Conservation (phyloP, 2,329 filamentous ascomycete species). For the Verticillium alfalfae region DNA sequence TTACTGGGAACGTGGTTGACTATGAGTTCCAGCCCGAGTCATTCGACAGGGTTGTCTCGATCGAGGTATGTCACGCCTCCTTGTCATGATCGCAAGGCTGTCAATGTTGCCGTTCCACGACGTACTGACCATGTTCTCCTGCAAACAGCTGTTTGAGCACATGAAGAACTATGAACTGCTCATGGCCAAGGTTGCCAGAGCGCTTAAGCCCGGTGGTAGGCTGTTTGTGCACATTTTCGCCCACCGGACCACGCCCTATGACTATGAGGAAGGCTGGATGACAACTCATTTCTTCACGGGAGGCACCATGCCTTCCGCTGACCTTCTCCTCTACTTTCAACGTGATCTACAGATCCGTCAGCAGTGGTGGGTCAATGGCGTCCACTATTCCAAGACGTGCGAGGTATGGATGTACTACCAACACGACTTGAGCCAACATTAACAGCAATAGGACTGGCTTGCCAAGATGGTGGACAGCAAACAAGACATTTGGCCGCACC, state of each 20-base stretch:
- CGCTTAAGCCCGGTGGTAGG: slow-evolving; percentile 58
- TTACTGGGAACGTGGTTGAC: slow-evolving; percentile 62
- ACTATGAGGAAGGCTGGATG: slow-evolving; percentile 71
- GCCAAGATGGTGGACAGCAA: slow-evolving; percentile 53
- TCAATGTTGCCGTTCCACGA: neutral
- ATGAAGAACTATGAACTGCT: slow-evolving; percentile 72
- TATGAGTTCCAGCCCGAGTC: slow-evolving; percentile 54
- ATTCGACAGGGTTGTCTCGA: slow-evolving; percentile 63
- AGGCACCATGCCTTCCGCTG: slow-evolving; percentile 65
- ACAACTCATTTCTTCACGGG: slow-evolving; percentile 68
- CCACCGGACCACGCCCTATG: slow-evolving; percentile 60
- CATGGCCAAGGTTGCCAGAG: slow-evolving; percentile 55
- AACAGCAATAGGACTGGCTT: slow-evolving; percentile 49
- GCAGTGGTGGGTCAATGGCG: slow-evolving; percentile 68
- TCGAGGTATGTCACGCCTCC: slow-evolving; percentile 35
- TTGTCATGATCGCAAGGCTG: neutral
- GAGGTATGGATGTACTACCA: slow-evolving; percentile 39
- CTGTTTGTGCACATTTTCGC: slow-evolving; percentile 66
- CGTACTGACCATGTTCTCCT: neutral
- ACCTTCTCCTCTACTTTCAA: slow-evolving; percentile 64
- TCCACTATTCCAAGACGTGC: slow-evolving; percentile 64
- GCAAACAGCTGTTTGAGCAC: slow-evolving; percentile 60
- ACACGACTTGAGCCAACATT: neutral
- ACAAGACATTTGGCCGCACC: slow-evolving; percentile 55
- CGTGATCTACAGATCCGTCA: slow-evolving; percentile 50